Evolutionary conservation across 768 basidiomycete species (phyloP).

Genomic region (Hericium rajendrae): DNA sequence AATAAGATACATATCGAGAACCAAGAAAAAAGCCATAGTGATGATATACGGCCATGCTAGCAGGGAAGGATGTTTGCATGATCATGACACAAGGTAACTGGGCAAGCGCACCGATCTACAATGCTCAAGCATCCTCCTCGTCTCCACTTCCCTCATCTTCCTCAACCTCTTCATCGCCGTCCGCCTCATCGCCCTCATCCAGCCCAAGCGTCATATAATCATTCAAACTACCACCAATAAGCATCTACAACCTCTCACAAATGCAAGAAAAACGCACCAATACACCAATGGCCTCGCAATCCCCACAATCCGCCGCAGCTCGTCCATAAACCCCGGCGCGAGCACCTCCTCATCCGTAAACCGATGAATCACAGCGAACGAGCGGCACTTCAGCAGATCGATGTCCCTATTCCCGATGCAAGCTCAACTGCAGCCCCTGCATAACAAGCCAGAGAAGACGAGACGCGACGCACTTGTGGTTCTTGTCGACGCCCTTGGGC

Average conservation of each 20-base stretch:
- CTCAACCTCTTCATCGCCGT: slow-evolving; percentile 2
- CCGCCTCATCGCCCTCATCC: not conserved
- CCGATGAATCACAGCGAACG: slow-evolving; percentile 60
- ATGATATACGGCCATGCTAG: not conserved
- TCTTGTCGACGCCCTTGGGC: slow-evolving; percentile 83
- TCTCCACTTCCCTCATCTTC: not conserved
- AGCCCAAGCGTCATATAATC: slow-evolving; percentile 12
- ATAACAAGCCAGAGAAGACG: not conserved
- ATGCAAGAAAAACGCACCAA: not conserved
- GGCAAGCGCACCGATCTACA: not conserved
- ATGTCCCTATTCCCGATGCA: slow-evolving; percentile 53
- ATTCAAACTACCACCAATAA: slow-evolving; percentile 7
- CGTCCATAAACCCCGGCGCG: slow-evolving; percentile 28
- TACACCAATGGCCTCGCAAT: slow-evolving; percentile 35
- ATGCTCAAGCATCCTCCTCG: not conserved
- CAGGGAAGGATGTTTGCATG: not conserved
- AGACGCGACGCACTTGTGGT: slow-evolving; percentile 47
- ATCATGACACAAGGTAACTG: not conserved
- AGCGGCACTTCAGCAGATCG: slow-evolving; percentile 79
- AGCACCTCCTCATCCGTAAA: slow-evolving; percentile 35
- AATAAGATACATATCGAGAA: not conserved
- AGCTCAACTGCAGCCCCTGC: not conserved
- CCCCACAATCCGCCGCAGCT: slow-evolving; percentile 24
- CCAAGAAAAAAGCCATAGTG: not conserved
- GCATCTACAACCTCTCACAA: not conserved